phyloP scores from a whole-genome alignment of 345 rosid species.

The Linum lewisii region DNA sequence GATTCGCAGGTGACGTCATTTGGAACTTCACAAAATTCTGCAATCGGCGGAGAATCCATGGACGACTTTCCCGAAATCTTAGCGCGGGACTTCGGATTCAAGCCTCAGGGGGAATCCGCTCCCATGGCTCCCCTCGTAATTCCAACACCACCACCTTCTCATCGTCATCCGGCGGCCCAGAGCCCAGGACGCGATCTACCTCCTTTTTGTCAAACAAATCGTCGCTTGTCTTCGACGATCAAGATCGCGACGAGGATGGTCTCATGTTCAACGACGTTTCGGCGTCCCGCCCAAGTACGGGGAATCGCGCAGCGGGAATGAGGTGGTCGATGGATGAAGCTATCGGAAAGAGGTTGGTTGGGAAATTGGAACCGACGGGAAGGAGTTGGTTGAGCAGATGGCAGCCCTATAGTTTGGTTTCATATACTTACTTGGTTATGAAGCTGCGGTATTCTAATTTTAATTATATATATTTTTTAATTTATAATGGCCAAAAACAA shows the following conservation, averaged over 20 bases:
- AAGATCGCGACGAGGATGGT: conserved; percentile 3
- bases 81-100: conserved; percentile 8
- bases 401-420: no score
- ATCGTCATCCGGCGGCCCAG: neutral
- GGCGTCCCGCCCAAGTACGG: neutral
- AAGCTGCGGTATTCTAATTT: no score
- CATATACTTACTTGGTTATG: no score
- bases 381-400: no score
- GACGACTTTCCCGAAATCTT: conserved; percentile 6
- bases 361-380: no score
- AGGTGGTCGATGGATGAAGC: no score
- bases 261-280: neutral
- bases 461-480: no score
- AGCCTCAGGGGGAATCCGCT: conserved; percentile 9
- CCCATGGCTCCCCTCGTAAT: conserved; percentile 9
- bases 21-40: neutral
- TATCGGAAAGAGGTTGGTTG: no score
- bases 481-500: no score
- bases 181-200: neutral
- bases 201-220: neutral
- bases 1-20: neutral
- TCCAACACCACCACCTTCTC: neutral
- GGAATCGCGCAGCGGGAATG: neutral
- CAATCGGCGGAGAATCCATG: neutral
- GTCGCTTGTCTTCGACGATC: conserved; percentile 7